Evolutionary conservation across 1,284 basidiomycete genomes (phyloP).

Genomic region (Moesziomyces aphidis): DNA sequence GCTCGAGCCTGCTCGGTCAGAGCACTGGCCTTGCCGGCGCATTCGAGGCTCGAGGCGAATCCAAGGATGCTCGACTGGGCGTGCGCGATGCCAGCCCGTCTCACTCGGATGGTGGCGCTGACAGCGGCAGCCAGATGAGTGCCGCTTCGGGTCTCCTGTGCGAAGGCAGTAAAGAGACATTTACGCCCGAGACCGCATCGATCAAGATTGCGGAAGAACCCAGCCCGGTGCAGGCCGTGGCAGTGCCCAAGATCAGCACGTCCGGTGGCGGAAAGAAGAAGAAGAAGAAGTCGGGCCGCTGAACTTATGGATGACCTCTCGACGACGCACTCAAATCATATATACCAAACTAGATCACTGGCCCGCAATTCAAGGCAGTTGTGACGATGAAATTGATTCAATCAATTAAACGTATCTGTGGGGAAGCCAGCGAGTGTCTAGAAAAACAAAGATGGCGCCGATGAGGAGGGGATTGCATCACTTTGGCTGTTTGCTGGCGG

Average conservation of each 20-base stretch:
- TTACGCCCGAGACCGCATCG: slow-evolving; percentile 6
- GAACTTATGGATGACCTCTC: background rate
- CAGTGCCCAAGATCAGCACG: slow-evolving; percentile 11
- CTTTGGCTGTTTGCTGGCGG: slow-evolving; percentile 16
- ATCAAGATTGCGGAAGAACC: background rate
- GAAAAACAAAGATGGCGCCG: background rate
- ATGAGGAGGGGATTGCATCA: background rate
- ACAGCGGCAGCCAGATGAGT: slow-evolving; percentile 25
- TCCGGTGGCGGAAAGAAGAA: slow-evolving; percentile 34
- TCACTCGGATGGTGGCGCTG: slow-evolving; percentile 14
- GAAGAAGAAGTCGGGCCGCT: slow-evolving; percentile 34
- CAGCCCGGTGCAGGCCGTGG: background rate
- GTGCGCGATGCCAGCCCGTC: slow-evolving; percentile 23
- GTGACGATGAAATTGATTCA: background rate
- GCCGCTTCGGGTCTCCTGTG: slow-evolving; percentile 26
- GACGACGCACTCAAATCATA: background rate
- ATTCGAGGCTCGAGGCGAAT: slow-evolving; percentile 10
- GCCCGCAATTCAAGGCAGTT: background rate
- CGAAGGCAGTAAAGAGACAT: slow-evolving; percentile 40
- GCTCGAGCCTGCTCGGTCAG: slow-evolving; percentile 38
- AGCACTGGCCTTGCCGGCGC: slow-evolving; percentile 20
- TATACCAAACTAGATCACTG: background rate
- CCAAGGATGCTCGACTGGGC: background rate
- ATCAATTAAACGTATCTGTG: background rate
- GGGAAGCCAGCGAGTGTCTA: background rate